Evolutionary conservation across 305 asterid genomes (phyloP).

Genomic region (Solanum hybrid): DNA sequence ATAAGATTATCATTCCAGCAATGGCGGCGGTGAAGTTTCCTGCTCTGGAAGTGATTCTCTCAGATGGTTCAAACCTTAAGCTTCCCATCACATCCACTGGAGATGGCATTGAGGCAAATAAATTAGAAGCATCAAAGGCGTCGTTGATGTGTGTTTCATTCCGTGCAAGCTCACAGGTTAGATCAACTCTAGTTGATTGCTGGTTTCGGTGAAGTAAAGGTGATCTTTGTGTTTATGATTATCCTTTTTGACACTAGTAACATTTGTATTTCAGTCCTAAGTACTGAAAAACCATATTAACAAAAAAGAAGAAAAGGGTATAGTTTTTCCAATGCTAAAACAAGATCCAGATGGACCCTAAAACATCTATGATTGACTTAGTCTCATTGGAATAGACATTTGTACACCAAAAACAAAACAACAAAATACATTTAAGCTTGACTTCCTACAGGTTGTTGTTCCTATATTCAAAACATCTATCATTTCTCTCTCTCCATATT

Average conservation of each 20-base stretch:
- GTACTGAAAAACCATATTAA: background rate
- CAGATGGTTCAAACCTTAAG: constrained; percentile 44
- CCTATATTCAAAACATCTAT: background rate
- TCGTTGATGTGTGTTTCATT: constrained; percentile 65
- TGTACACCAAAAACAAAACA: background rate
- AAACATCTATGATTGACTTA: background rate
- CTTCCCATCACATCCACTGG: constrained; percentile 42
- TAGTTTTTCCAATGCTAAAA: background rate
- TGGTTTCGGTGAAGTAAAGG: background rate
- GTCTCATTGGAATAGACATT: background rate
- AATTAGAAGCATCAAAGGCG: constrained; percentile 41
- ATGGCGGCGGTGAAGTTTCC: constrained; percentile 74
- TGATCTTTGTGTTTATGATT: background rate
- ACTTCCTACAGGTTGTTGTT: background rate
- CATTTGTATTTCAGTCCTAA: background rate
- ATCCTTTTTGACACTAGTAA: background rate
- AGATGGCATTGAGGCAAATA: constrained; percentile 15
- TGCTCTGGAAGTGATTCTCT: constrained; percentile 40
- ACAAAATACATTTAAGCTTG: background rate
- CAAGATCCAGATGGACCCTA: background rate
- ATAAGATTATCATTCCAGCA: constrained; percentile 65
- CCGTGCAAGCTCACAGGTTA: constrained; percentile 70
- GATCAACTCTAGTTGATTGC: background rate
- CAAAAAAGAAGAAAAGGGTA: background rate
- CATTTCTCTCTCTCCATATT: background rate